A percentile compares a stretch with the other conserved stretches of the same genome.
Evolutionary conservation across 345 rosid genomes (phyloP).

Genomic region (Citrus glauca): DNA sequence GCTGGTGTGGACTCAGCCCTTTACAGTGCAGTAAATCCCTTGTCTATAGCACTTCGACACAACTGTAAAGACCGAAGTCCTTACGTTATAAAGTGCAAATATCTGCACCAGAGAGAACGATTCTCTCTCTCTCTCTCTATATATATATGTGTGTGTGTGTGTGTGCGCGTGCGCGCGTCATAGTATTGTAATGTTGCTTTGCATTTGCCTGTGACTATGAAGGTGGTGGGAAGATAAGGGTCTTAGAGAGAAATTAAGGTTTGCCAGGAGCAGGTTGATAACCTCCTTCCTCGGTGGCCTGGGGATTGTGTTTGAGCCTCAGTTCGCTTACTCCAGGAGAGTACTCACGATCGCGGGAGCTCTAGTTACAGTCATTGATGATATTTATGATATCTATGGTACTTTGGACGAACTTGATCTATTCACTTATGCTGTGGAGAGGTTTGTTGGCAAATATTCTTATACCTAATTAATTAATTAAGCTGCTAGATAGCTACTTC

Average conservation of each 20-base stretch:
- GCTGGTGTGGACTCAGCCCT: too few species aligned
- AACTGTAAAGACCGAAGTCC: too few species aligned
- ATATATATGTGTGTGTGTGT: too few species aligned
- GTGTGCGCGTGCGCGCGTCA: too few species aligned
- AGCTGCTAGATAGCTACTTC: too few species aligned
- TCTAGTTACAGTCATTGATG: conserved; percentile 15
- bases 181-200: too few species aligned
- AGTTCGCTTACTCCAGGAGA: not conserved
- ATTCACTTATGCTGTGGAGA: conserved; percentile 23
- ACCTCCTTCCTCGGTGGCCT: conserved; percentile 3
- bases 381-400: conserved; percentile 12
- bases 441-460: conserved; percentile 4
- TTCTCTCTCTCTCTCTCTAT: too few species aligned
- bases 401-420: conserved; percentile 17
- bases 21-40: too few species aligned
- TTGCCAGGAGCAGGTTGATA: conserved; percentile 14
- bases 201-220: not conserved
- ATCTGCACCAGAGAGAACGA: too few species aligned
- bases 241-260: conserved; percentile 9
- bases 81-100: too few species aligned
- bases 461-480: not conserved
- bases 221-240: conserved; percentile 26
- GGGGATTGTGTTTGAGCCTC: conserved; percentile 17
- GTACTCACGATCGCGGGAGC: not conserved
- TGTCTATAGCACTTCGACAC: too few species aligned